Percentiles rank a stretch among this genome's conserved stretches.
These are phyloP conservation scores for Biscogniauxia mediterranea DNA, from an alignment of 2,329 filamentous ascomycete species.

Conservation along the genomic window DNA sequence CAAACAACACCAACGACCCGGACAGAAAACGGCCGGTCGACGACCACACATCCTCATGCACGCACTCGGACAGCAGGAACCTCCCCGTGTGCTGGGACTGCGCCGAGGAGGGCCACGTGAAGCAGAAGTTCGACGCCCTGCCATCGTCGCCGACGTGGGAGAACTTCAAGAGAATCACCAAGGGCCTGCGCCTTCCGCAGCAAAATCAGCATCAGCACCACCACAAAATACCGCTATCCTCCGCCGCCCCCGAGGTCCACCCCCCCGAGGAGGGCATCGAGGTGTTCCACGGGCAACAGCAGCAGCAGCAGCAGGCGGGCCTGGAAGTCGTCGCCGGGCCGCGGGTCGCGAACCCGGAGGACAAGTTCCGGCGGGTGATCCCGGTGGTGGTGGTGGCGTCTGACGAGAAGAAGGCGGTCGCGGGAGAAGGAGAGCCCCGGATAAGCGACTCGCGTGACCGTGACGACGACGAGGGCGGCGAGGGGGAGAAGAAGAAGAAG, in stretches of 20 bases:
- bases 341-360: slow-evolving; percentile 14
- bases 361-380: slow-evolving; percentile 10
- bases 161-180: slow-evolving; percentile 26
- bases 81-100: slow-evolving; percentile 18
- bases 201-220: slow-evolving; percentile 1
- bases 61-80: slow-evolving; percentile 7
- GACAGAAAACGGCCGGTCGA: background rate
- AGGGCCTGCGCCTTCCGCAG: slow-evolving; percentile 5
- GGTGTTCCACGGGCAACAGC: slow-evolving; percentile 1
- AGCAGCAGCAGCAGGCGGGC: slow-evolving; percentile 14
- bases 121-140: background rate
- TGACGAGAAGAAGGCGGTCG: background rate
- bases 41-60: slow-evolving; percentile 1
- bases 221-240: background rate
- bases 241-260: slow-evolving; percentile 19
- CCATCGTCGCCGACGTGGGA: slow-evolving; percentile 7
- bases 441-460: background rate
- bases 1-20: background rate
- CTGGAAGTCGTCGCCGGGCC: slow-evolving; percentile 22
- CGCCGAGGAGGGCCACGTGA: slow-evolving; percentile 12
- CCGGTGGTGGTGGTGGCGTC: background rate
- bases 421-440: background rate
- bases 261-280: slow-evolving; percentile 24
- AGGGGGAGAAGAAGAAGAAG: slow-evolving; percentile 4
- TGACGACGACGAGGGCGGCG: background rate